Conservation (phyloP, 2,329 filamentous ascomycete genomes). For the Ampelomyces quisqualis region DNA sequence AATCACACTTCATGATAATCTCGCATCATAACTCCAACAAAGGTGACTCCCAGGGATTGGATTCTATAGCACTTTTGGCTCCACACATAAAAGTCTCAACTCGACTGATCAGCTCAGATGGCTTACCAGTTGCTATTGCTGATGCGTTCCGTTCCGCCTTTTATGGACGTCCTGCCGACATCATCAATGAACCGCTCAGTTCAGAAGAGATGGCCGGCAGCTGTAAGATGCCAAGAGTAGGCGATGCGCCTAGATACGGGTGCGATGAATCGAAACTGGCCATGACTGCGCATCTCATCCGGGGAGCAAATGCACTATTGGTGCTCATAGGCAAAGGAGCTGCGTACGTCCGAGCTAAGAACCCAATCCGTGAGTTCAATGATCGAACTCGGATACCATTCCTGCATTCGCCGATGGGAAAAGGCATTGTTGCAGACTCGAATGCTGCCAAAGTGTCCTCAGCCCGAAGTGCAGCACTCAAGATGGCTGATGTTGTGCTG, state of each 20-base stretch:
- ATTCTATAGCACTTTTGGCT: constrained; percentile 55
- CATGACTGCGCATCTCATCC: constrained; percentile 49
- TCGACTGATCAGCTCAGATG: constrained; percentile 49
- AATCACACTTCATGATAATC: too few species aligned
- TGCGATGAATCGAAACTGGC: constrained; percentile 49
- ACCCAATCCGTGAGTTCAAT: constrained; percentile 49
- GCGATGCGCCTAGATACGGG: constrained; percentile 47
- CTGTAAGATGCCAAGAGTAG: constrained; percentile 17
- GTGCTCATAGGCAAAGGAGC: constrained; percentile 59
- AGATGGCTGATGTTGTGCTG: constrained; percentile 57
- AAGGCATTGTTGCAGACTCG: constrained; percentile 58
- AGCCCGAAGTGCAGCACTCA: constrained; percentile 56
- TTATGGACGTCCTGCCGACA: constrained; percentile 58
- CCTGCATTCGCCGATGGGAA: constrained; percentile 61
- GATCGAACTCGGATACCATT: constrained; percentile 55
- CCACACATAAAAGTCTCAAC: constrained; percentile 51
- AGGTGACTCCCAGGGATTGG: constrained; percentile 60
- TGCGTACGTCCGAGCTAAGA: constrained; percentile 55
- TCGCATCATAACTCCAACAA: too few species aligned
- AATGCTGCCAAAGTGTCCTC: constrained; percentile 56
- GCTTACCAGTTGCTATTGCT: constrained; percentile 50
- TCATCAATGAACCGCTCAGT: constrained; percentile 48
- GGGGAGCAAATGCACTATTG: constrained; percentile 52
- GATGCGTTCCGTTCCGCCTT: constrained; percentile 56
- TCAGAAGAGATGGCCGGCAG: constrained; percentile 8